These are phyloP conservation scores for Aspergillus neotritici DNA, from an alignment of 2,329 filamentous ascomycete genomes.

Conservation along the genomic window DNA sequence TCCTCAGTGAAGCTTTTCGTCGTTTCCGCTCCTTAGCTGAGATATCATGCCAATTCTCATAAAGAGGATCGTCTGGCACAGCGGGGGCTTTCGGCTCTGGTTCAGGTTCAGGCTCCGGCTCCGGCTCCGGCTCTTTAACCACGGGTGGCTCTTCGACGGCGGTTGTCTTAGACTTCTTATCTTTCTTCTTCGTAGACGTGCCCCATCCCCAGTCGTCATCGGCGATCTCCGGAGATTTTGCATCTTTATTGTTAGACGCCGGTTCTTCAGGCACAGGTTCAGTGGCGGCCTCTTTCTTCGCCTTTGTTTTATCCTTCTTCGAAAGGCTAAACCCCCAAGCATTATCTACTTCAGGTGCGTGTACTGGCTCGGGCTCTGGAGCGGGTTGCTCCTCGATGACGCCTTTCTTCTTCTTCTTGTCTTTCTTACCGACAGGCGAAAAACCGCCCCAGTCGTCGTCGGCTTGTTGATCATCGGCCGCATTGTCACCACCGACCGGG, in stretches of 20 bases:
- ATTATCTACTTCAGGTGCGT: conserved; percentile 22
- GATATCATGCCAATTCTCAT: conserved; percentile 14
- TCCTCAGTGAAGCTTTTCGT: conserved; percentile 12
- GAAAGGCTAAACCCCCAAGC: conserved; percentile 27
- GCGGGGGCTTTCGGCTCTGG: conserved; percentile 22
- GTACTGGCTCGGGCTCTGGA: conserved; percentile 10
- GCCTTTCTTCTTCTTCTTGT: conserved; percentile 44
- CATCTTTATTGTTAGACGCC: too few relatives aligned
- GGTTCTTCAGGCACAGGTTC: conserved; percentile 19
- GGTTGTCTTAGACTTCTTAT: conserved; percentile 34
- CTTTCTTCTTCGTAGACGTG: conserved; percentile 24
- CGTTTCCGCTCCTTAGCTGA: conserved; percentile 16
- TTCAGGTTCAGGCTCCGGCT: conserved; percentile 22
- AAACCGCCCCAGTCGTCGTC: conserved; percentile 37
- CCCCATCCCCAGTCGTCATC: conserved; percentile 29
- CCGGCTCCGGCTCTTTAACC: conserved; percentile 25
- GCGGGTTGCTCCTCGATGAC: conserved; percentile 20
- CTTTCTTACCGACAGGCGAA: conserved; percentile 35
- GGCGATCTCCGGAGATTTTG: conserved; percentile 5
- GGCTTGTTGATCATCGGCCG: conserved; percentile 38
- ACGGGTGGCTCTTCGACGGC: too few relatives aligned
- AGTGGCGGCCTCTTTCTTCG: conserved; percentile 21
- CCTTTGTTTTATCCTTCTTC: conserved; percentile 28
- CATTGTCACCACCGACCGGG: conserved; percentile 33
- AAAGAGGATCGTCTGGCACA: conserved; percentile 14